Evolutionary conservation across 2,329 filamentous ascomycete species (phyloP).

Genomic region (Paecilomyces sp.): DNA sequence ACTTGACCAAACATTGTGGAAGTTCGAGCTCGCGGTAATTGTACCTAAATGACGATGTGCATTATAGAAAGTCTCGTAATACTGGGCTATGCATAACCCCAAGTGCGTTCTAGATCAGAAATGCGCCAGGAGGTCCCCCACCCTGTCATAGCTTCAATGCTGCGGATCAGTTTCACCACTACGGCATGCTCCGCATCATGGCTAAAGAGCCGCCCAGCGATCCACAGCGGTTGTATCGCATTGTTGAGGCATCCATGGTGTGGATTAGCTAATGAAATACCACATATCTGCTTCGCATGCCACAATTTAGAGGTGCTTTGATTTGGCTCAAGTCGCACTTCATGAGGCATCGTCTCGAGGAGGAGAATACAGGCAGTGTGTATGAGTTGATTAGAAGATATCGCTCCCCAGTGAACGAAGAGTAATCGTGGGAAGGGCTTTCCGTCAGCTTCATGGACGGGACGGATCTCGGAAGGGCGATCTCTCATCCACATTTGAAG

Average conservation of each 20-base stretch:
- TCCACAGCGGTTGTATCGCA: slow-evolving; percentile 51
- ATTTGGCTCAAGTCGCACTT: slow-evolving; percentile 12
- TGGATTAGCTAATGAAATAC: slow-evolving; percentile 50
- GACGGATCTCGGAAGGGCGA: slow-evolving; percentile 42
- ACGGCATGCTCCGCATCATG: slow-evolving; percentile 39
- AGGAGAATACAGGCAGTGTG: slow-evolving; percentile 51
- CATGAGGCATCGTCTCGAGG: slow-evolving; percentile 38
- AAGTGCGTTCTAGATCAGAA: slow-evolving; percentile 40
- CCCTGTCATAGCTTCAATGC: slow-evolving; percentile 46
- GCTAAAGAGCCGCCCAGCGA: slow-evolving; percentile 49
- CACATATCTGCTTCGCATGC: slow-evolving; percentile 51
- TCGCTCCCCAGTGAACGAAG: slow-evolving; percentile 48
- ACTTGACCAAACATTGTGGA: slow-evolving; percentile 10
- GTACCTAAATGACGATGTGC: neutral
- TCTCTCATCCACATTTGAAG: slow-evolving; percentile 43
- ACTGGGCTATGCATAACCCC: slow-evolving; percentile 15
- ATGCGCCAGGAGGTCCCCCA: slow-evolving; percentile 51
- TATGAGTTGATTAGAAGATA: slow-evolving; percentile 52
- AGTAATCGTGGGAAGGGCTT: slow-evolving; percentile 47
- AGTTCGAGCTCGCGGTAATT: neutral
- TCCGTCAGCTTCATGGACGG: slow-evolving; percentile 38
- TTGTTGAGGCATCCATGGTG: slow-evolving; percentile 52
- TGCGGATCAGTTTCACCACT: slow-evolving; percentile 34
- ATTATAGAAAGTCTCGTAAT: neutral
- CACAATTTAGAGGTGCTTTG: slow-evolving; percentile 39